Percentiles rank a stretch among this genome's conserved stretches.
Conservation (phyloP, 495 filamentous ascomycete species). For the Hypomontagnella monticulosa region DNA sequence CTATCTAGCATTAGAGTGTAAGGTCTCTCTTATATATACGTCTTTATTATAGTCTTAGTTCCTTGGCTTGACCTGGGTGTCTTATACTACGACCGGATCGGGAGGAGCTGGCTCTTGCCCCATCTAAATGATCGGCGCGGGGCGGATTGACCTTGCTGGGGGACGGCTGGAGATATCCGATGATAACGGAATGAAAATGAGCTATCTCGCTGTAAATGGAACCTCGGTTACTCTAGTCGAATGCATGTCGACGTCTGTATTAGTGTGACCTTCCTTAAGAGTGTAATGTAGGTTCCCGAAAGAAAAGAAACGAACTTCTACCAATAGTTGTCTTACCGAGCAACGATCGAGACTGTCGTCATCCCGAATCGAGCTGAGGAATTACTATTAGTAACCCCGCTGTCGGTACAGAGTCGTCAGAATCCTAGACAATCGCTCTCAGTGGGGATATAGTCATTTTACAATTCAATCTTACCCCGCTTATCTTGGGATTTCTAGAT, state of each 20-base stretch:
- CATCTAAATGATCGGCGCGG: conserved; percentile 10
- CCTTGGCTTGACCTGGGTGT: no score
- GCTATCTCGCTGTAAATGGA: not conserved
- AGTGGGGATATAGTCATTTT: no score
- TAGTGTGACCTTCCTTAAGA: conserved; percentile 28
- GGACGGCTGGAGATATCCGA: not conserved
- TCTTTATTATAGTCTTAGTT: no score
- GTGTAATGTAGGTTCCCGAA: not conserved
- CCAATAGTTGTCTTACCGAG: not conserved
- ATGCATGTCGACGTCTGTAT: conserved; percentile 16
- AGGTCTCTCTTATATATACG: no score
- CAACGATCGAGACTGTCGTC: no score
- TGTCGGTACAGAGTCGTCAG: not conserved
- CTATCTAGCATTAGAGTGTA: no score
- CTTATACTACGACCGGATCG: no score
- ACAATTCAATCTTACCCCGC: no score
- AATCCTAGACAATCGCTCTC: not conserved
- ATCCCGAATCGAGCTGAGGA: no score
- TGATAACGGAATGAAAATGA: conserved; percentile 17
- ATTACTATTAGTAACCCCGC: conserved; percentile 1
- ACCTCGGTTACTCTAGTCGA: conserved; percentile 13
- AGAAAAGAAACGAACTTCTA: not conserved
- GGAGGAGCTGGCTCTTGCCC: no score
- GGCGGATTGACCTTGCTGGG: not conserved
- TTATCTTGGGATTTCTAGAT: not conserved